These are phyloP conservation scores for Eucalyptus globulus DNA, from an alignment of 345 rosid species.

Conservation along the genomic window DNA sequence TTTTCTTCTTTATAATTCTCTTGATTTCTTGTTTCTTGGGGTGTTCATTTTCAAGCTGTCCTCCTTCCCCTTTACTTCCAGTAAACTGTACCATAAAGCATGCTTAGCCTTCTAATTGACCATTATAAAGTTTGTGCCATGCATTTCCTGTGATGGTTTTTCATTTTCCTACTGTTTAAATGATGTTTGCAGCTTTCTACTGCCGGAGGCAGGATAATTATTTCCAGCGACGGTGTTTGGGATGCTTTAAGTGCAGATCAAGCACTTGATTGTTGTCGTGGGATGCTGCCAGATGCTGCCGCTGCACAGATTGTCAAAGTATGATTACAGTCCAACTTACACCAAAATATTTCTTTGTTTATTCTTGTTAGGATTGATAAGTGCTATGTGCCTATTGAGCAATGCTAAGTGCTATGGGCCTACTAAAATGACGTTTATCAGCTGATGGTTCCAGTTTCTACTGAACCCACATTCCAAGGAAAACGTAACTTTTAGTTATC, in stretches of 20 bases:
- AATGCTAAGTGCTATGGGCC: neutral
- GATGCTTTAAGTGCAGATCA: slow-evolving; percentile 77
- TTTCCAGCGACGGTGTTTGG: slow-evolving; percentile 99
- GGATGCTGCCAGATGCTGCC: slow-evolving; percentile 81
- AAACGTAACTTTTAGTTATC: neutral
- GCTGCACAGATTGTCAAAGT: slow-evolving; percentile 94
- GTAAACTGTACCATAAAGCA: neutral
- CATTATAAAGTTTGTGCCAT: neutral
- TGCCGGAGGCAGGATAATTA: slow-evolving; percentile 81
- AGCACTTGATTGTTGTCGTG: slow-evolving; percentile 87
- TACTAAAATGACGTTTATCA: neutral
- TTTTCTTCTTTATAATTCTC: neutral
- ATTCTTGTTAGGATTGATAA: neutral
- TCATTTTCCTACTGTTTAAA: neutral
- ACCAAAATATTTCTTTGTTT: neutral
- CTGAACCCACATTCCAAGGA: neutral
- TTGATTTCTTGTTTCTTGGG: neutral
- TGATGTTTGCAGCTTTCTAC: slow-evolving; percentile 62
- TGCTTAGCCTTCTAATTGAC: neutral
- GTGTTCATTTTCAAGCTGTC: neutral
- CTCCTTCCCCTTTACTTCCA: neutral
- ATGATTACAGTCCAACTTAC: neutral
- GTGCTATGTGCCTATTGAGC: neutral
- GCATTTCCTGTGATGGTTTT: neutral
- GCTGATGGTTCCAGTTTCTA: neutral